Percentiles rank a stretch among this genome's conserved stretches.
Conservation (phyloP, 2,329 filamentous ascomycete species). For the Hyphodiscus sp. region DNA sequence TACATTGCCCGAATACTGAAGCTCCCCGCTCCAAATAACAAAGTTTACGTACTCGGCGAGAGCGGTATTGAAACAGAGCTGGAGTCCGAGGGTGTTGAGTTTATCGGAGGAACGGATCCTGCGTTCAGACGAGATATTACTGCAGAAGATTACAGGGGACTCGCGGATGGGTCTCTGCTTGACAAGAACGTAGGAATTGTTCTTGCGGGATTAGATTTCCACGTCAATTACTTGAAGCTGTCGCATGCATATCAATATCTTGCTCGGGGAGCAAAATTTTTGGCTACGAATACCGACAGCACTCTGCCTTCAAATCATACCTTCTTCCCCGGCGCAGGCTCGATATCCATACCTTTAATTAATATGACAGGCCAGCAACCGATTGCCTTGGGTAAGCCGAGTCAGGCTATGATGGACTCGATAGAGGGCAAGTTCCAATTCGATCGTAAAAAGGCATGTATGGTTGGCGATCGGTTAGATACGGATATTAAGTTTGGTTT, state of each 20-base stretch:
- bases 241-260: slow-evolving; percentile 82
- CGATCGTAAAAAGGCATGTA: slow-evolving; percentile 77
- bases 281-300: slow-evolving; percentile 90
- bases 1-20: slow-evolving; percentile 92
- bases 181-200: slow-evolving; percentile 89
- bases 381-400: slow-evolving; percentile 82
- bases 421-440: slow-evolving; percentile 94
- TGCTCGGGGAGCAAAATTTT: slow-evolving; percentile 71
- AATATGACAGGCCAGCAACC: slow-evolving; percentile 67
- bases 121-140: slow-evolving; percentile 69
- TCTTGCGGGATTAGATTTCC: slow-evolving; percentile 84
- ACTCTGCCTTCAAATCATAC: slow-evolving; percentile 76
- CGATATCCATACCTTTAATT: slow-evolving; percentile 69
- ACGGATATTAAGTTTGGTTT: slow-evolving; percentile 96
- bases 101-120: slow-evolving; percentile 82
- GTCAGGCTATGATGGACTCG: slow-evolving; percentile 98
- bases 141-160: slow-evolving; percentile 69
- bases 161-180: slow-evolving; percentile 68
- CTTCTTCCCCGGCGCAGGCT: slow-evolving; percentile 88
- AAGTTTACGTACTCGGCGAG: slow-evolving; percentile 92
- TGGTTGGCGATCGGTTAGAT: slow-evolving; percentile 90
- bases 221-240: slow-evolving; percentile 92
- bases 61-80: slow-evolving; percentile 87
- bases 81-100: slow-evolving; percentile 67
- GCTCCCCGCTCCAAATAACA: slow-evolving; percentile 71